phyloP scores from a whole-genome alignment of 306 rosid genomes.

The Carpinus fangiana region DNA sequence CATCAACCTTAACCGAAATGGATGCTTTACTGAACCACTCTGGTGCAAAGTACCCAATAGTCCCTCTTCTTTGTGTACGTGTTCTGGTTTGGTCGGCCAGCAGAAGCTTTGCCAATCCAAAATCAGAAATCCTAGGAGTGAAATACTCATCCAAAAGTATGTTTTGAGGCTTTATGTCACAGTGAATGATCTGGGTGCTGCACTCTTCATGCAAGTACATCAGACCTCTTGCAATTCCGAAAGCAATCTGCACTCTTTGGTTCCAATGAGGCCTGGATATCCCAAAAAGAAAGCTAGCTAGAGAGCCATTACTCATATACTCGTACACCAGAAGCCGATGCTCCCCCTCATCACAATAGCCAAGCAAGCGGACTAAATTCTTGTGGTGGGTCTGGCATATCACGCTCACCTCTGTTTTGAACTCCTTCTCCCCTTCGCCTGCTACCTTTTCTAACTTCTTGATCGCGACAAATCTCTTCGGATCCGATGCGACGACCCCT shows the following conservation, averaged over 20 bases:
- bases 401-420: conserved; percentile 37
- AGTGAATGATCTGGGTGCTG: conserved; percentile 21
- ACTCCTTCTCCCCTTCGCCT: conserved; percentile 43
- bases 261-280: conserved; percentile 27
- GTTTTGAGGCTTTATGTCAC: conserved; percentile 32
- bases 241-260: conserved; percentile 21
- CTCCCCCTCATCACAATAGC: conserved; percentile 24
- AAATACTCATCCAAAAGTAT: conserved; percentile 23
- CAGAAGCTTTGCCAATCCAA: conserved; percentile 38
- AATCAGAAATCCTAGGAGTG: conserved; percentile 27
- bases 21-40: no score
- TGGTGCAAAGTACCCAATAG: no score
- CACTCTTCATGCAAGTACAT: conserved; percentile 27
- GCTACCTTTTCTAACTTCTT: conserved; percentile 36
- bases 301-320: conserved; percentile 22
- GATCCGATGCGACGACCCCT: conserved; percentile 27
- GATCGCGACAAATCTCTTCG: conserved; percentile 38
- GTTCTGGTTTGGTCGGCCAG: conserved; percentile 25
- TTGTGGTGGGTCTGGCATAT: conserved; percentile 39
- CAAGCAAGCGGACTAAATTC: conserved; percentile 25
- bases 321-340: conserved; percentile 7
- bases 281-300: conserved; percentile 22
- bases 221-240: conserved; percentile 17
- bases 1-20: no score
- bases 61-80: no score